Evolutionary conservation across 345 rosid species (phyloP).

Genomic region (Cardiospermum halicacabum): DNA sequence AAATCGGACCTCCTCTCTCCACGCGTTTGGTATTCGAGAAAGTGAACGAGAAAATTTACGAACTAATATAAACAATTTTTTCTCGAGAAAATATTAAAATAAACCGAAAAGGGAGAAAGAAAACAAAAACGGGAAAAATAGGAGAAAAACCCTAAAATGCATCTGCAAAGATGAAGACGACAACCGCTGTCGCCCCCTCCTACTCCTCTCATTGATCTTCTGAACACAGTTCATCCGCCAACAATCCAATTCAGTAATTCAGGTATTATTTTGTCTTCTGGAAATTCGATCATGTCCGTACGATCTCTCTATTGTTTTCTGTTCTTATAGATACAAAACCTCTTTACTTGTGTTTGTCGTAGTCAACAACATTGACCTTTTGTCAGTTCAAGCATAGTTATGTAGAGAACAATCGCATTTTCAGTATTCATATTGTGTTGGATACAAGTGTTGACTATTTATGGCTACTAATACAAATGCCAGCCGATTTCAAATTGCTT

Average conservation of each 20-base stretch:
- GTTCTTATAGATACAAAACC: too few species aligned
- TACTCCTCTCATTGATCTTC: background rate
- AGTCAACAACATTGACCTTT: slow-evolving; percentile 9
- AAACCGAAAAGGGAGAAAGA: background rate
- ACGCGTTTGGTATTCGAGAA: slow-evolving; percentile 48
- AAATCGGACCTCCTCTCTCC: slow-evolving; percentile 21
- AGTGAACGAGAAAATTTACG: slow-evolving; percentile 14
- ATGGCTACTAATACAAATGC: background rate
- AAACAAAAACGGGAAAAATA: slow-evolving; percentile 12
- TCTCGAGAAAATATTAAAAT: background rate
- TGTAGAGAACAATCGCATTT: background rate
- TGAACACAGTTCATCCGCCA: slow-evolving; percentile 6
- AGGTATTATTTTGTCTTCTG: background rate
- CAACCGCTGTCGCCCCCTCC: too few species aligned
- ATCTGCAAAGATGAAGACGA: slow-evolving; percentile 14
- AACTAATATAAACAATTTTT: too few species aligned
- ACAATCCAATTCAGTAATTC: slow-evolving; percentile 12
- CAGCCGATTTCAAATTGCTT: background rate
- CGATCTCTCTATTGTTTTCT: background rate
- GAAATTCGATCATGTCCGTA: background rate
- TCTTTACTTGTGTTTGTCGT: background rate
- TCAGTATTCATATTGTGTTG: background rate
- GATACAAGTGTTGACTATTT: background rate
- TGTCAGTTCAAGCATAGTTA: background rate
- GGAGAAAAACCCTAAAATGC: slow-evolving; percentile 29